These are phyloP conservation scores for Geranium incanum DNA, from an alignment of 441 rosid genomes.

Conservation along the genomic window DNA sequence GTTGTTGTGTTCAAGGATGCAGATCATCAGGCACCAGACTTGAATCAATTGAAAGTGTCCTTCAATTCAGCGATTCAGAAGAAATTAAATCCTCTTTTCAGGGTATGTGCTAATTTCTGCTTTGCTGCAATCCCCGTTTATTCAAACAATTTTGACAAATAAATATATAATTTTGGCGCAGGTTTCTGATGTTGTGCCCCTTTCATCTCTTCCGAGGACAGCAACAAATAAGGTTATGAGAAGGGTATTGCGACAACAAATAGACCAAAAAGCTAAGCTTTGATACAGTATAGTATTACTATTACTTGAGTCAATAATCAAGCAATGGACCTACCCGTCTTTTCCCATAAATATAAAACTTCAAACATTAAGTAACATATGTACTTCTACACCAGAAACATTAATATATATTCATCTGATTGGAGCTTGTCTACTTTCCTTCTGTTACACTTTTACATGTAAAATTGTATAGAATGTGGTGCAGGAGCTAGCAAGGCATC, in stretches of 20 bases:
- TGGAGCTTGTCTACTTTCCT: neutral
- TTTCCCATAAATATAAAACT: no score
- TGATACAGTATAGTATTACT: conserved; percentile 18
- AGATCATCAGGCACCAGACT: conserved; percentile 25
- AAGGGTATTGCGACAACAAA: conserved; percentile 64
- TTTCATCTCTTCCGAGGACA: conserved; percentile 70
- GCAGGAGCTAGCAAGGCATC: neutral
- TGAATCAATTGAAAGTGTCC: conserved; percentile 46
- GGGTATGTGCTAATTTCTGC: conserved; percentile 32
- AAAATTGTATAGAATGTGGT: neutral
- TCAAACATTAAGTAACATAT: no score
- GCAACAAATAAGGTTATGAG: conserved; percentile 91
- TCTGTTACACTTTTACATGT: neutral
- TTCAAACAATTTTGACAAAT: conserved; percentile 1
- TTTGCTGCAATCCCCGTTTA: neutral
- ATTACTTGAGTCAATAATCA: no score
- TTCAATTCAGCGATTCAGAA: conserved; percentile 76
- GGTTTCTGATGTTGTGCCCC: conserved; percentile 52
- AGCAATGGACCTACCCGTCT: no score
- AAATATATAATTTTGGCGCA: conserved; percentile 21
- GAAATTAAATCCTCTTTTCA: conserved; percentile 79
- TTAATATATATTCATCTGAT: neutral
- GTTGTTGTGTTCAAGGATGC: conserved; percentile 61
- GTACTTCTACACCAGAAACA: no score
- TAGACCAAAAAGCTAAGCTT: conserved; percentile 45